Evolutionary conservation across 495 filamentous ascomycete species (phyloP).

Genomic region (Penicillium soppii): DNA sequence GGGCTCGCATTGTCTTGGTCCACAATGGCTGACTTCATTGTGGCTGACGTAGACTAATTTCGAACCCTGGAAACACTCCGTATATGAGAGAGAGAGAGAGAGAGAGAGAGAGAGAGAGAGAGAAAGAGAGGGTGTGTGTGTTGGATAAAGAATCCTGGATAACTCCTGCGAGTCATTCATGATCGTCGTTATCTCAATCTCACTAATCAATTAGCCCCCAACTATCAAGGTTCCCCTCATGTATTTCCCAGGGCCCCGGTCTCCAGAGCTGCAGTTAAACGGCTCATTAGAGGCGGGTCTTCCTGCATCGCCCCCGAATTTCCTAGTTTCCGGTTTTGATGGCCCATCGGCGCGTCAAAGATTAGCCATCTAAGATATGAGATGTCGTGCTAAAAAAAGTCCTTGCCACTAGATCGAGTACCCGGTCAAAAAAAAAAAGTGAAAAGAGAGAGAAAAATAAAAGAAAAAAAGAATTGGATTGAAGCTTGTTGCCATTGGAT

Average conservation of each 20-base stretch:
- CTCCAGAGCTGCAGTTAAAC: background rate
- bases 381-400: background rate
- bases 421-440: background rate
- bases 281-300: background rate
- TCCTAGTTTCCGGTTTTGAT: background rate
- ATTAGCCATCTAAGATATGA: constrained; percentile 1
- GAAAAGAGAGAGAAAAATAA: too few species aligned
- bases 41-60: constrained; percentile 4
- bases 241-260: too few species aligned
- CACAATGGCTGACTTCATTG: background rate
- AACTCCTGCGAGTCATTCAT: background rate
- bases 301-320: background rate
- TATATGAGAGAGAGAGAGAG: too few species aligned
- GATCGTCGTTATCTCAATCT: background rate
- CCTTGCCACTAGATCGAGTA: background rate
- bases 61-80: too few species aligned
- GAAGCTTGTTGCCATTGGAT: too few species aligned
- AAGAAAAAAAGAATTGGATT: too few species aligned
- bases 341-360: background rate
- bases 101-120: too few species aligned
- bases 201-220: background rate
- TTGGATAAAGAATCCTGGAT: too few species aligned
- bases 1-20: background rate
- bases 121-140: too few species aligned
- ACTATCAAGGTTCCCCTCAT: background rate